These are phyloP conservation scores for Brettanomyces bruxellensis DNA, from an alignment of 805 yeast species.

Conservation along the genomic window DNA sequence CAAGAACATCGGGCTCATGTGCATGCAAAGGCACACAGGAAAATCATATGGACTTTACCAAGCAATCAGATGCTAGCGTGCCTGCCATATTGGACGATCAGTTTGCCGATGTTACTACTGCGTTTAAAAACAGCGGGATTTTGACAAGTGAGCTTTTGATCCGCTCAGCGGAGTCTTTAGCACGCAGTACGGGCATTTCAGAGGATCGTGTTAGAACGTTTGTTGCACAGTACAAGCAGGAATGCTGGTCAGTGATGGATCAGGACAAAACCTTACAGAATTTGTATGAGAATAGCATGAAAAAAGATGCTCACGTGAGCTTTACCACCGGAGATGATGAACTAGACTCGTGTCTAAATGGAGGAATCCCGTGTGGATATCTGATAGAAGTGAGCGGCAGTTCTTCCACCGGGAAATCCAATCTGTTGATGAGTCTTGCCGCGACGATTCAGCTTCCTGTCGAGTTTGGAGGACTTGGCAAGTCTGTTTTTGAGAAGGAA, in stretches of 20 bases:
- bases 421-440: constrained; percentile 59
- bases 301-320: not conserved
- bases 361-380: constrained; percentile 45
- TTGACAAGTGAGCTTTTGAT: constrained; percentile 34
- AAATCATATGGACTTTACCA: constrained; percentile 10
- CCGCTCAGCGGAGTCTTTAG: constrained; percentile 25
- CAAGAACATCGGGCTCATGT: too few relatives aligned
- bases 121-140: constrained; percentile 22
- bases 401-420: constrained; percentile 83
- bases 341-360: constrained; percentile 39
- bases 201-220: constrained; percentile 21
- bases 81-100: constrained; percentile 24
- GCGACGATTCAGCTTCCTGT: constrained; percentile 45
- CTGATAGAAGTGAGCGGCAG: constrained; percentile 77
- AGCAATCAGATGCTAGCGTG: constrained; percentile 17
- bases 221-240: constrained; percentile 7
- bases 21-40: too few relatives aligned
- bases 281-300: not conserved
- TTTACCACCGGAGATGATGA: constrained; percentile 46
- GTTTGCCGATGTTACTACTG: constrained; percentile 21
- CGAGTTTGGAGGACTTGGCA: constrained; percentile 37
- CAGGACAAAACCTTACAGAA: not conserved
- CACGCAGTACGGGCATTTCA: constrained; percentile 26
- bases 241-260: not conserved
- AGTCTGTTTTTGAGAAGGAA: constrained; percentile 15